Evolutionary conservation across 2,329 filamentous ascomycete species (phyloP), one percentile per base, ranked within the genome.

Genomic region (Stagonosporopsis rhizophila): DNA sequence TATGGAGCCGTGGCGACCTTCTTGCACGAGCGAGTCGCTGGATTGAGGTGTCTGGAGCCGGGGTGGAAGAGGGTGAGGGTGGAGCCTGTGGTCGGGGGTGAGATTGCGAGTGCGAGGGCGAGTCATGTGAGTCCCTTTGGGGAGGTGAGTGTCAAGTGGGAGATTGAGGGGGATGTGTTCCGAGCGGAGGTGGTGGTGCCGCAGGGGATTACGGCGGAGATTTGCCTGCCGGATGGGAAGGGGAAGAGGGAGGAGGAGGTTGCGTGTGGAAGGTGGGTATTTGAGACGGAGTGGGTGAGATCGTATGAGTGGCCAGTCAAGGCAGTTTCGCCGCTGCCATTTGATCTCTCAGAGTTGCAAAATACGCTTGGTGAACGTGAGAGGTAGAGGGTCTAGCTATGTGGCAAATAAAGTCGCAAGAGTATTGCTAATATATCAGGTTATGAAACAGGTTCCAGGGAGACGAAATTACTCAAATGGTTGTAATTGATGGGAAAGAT

Each of bases 1-100:
- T n/a, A 80, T 79, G 52, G 56, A 2, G 37, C 79, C 0, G 78
- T 83, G 0, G 78, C 75, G 2, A 73, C 78, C 49, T 83, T 78
- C 76, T 72, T 82, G 30, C 28, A 46, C 17, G 42, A 46, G 34
- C n/a, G 34, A 1, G 23, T 47, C 17, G 44, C 44, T 6, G 44
- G 44, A 9, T 30, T 47, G 44, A 14, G 4, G n/a, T 39, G 34
- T 9, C 12, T 47, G 9, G 34, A 30, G 34, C 22, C 44, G 14
- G 44, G 44, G n/a, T 47, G 44, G 44, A 27, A 22, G 39, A 41
- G 39, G 23, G 39, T 41, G 12, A 19, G 27, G 40, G 25, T 44
- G 1, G 40, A 44, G 17, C 40, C 40, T n/a, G 40, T 44, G n/a
- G 27, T 44, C 7, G 40, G 40, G 15, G 40, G 25, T n/a, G 40